Conservation (phyloP, 352 stramenopile genomes). For the Phytophthora litchii region DNA sequence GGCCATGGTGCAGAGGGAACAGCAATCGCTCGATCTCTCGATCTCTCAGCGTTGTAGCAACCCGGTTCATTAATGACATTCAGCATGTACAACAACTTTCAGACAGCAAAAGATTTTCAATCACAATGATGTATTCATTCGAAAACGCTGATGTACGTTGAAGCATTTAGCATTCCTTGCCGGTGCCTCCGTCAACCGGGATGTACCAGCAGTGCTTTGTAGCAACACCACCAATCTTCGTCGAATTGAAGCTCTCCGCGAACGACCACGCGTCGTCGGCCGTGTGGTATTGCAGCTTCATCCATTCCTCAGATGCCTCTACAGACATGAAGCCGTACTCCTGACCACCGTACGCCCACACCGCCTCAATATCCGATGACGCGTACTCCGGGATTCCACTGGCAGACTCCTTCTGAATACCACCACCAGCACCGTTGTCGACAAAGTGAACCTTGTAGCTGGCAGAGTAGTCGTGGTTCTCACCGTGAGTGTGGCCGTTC, state of each 20-base stretch:
- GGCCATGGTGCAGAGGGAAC: conserved; percentile 1
- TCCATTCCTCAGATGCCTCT: conserved; percentile 57
- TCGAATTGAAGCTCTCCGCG: conserved; percentile 45
- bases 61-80: not conserved
- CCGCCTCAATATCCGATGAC: conserved; percentile 48
- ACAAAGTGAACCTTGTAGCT: conserved; percentile 68
- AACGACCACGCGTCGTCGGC: conserved; percentile 64
- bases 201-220: conserved; percentile 81
- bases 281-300: conserved; percentile 72
- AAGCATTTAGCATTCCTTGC: conserved; percentile 36
- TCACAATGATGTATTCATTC: conserved; percentile 24
- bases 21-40: conserved; percentile 3
- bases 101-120: conserved; percentile 3
- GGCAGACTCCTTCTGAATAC: conserved; percentile 75
- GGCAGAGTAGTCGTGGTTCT: conserved; percentile 67
- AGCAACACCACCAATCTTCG: conserved; percentile 48
- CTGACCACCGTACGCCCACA: conserved; percentile 66
- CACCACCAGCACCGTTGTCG: conserved; percentile 74
- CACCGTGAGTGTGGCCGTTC: conserved; percentile 67
- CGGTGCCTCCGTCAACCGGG: conserved; percentile 43
- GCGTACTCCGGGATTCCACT: conserved; percentile 66
- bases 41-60: conserved; percentile 7
- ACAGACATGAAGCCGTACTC: conserved; percentile 76
- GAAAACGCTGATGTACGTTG: conserved; percentile 10
- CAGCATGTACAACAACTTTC: not conserved